These are phyloP conservation scores for Capillidium rhysosporum DNA, from an alignment of 371 early-diverging fungal genomes.

Conservation along the genomic window DNA sequence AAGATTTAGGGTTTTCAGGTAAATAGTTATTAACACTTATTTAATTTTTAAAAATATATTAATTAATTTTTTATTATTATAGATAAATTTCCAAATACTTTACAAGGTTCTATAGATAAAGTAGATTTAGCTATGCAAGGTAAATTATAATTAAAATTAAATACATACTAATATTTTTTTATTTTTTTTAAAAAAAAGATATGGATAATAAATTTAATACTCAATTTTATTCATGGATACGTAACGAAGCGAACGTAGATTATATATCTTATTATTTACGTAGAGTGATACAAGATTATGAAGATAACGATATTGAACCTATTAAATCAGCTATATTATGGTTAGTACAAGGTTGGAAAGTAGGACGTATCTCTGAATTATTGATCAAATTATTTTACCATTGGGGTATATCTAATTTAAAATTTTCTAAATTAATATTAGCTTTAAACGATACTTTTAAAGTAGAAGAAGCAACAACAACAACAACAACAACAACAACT, in stretches of 20 bases:
- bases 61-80: too few relatives aligned
- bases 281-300: conserved; percentile 2
- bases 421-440: conserved; percentile 3
- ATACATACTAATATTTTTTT: not conserved
- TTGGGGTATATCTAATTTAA: conserved; percentile 6
- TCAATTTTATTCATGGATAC: conserved; percentile 7
- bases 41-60: too few relatives aligned
- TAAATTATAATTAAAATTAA: not conserved
- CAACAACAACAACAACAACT: not conserved
- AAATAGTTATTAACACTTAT: too few relatives aligned
- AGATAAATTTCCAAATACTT: too few relatives aligned
- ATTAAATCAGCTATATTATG: conserved; percentile 5
- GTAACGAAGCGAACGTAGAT: conserved; percentile 7
- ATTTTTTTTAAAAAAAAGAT: too few relatives aligned
- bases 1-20: too few relatives aligned
- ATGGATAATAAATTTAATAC: conserved; percentile 8
- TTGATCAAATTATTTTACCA: conserved; percentile 8
- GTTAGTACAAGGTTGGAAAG: conserved; percentile 7
- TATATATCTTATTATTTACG: conserved; percentile 7
- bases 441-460: not conserved
- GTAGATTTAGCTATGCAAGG: conserved; percentile 7
- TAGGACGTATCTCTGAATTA: conserved; percentile 4
- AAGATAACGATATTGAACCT: not conserved
- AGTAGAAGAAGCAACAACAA: not conserved
- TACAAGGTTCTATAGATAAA: not conserved